phyloP scores from a whole-genome alignment of 164 flowering plant genomes.

The Brasenia schreberi region DNA sequence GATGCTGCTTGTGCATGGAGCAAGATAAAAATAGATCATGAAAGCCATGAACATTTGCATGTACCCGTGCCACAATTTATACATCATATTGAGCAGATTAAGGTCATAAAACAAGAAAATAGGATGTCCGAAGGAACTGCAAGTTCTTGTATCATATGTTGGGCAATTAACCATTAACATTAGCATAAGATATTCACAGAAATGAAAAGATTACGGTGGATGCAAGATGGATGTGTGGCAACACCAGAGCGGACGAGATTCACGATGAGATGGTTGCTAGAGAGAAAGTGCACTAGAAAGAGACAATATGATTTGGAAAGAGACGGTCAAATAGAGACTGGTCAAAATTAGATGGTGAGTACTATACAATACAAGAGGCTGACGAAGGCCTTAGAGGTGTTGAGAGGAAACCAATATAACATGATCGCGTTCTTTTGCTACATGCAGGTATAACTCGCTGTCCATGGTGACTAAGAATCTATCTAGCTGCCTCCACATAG shows the following conservation, averaged over 20 bases:
- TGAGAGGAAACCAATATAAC: not conserved
- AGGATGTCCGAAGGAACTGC: not conserved
- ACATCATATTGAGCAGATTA: not conserved
- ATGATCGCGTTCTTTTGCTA: not conserved
- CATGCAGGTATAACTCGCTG: not conserved
- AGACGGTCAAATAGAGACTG: too few species aligned
- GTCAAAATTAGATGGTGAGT: too few species aligned
- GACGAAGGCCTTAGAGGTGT: not conserved
- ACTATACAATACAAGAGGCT: not conserved
- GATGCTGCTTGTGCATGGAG: conserved; percentile 20
- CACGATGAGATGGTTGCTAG: too few species aligned
- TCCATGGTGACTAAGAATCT: not conserved
- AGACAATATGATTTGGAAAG: too few species aligned
- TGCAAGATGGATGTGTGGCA: too few species aligned
- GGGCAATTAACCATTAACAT: not conserved
- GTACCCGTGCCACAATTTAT: not conserved
- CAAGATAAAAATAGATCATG: not conserved
- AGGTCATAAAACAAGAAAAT: conserved; percentile 1
- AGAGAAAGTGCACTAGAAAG: too few species aligned
- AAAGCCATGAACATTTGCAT: not conserved
- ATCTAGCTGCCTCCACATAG: not conserved
- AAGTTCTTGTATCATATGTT: not conserved
- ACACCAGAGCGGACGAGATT: too few species aligned
- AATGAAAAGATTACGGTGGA: too few species aligned
- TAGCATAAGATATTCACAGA: too few species aligned